Evolutionary conservation across 2,329 filamentous ascomycete species (phyloP).

Genomic region (Ophiostoma himal-ulmi): DNA sequence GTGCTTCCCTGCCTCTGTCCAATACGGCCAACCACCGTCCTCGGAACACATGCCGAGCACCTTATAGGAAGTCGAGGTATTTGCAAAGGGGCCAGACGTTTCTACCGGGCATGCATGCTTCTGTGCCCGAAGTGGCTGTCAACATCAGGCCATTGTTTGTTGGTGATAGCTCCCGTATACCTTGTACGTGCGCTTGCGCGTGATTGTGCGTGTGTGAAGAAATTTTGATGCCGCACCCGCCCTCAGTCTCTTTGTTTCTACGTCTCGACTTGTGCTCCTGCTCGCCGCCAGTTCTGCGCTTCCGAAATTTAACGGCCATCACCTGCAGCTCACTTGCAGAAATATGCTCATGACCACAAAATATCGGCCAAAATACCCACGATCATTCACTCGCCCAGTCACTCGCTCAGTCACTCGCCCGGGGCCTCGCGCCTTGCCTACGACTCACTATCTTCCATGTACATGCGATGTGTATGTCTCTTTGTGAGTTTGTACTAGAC

Average conservation of each 20-base stretch:
- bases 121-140: slow-evolving; percentile 4
- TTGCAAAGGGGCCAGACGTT: background rate
- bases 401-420: background rate
- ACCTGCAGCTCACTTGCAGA: background rate
- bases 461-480: background rate
- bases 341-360: background rate
- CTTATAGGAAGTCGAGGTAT: background rate
- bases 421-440: too few relatives aligned
- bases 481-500: background rate
- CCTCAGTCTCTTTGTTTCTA: background rate
- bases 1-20: background rate
- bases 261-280: background rate
- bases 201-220: background rate
- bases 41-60: background rate
- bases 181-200: background rate
- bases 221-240: background rate
- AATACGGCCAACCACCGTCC: background rate
- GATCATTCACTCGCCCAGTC: background rate
- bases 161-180: background rate
- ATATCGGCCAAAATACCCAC: background rate
- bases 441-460: background rate
- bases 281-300: background rate
- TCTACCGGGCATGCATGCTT: background rate
- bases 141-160: slow-evolving; percentile 5
- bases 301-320: background rate